These are phyloP conservation scores for Solanum hybrid DNA, from an alignment of 305 asterid genomes.

Conservation along the genomic window DNA sequence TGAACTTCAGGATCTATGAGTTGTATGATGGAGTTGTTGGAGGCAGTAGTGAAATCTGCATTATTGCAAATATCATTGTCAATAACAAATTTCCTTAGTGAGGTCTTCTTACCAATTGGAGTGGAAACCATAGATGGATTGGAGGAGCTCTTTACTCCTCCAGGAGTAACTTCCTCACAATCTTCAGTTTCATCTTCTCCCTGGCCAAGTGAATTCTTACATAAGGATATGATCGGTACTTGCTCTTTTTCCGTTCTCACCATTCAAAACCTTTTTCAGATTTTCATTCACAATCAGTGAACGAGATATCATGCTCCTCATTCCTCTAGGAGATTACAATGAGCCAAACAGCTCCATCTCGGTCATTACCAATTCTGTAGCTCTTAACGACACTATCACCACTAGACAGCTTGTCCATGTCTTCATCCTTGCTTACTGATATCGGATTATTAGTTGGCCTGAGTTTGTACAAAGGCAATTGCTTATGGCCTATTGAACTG, in stretches of 20 bases:
- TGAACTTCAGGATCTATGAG: constrained; percentile 19
- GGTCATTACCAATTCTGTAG: not conserved
- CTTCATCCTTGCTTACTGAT: constrained; percentile 6
- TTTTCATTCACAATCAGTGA: not conserved
- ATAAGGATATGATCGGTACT: constrained; percentile 63
- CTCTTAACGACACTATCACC: not conserved
- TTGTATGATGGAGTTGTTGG: constrained; percentile 32
- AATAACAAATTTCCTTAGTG: constrained; percentile 19
- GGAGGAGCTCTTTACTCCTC: constrained; percentile 2
- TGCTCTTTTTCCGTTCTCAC: constrained; percentile 70
- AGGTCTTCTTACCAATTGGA: constrained; percentile 7
- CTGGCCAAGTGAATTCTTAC: constrained; percentile 6
- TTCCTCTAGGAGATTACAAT: constrained; percentile 9
- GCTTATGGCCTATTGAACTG: constrained; percentile 52
- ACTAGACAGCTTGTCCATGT: not conserved
- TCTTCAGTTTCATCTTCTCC: constrained; percentile 28
- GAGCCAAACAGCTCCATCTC: not conserved
- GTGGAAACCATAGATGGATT: not conserved
- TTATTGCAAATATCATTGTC: constrained; percentile 9
- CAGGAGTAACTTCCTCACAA: not conserved
- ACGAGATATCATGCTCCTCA: constrained; percentile 1
- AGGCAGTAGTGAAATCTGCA: constrained; percentile 31
- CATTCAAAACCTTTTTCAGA: constrained; percentile 28
- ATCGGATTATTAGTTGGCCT: constrained; percentile 14
- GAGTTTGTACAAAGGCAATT: constrained; percentile 52